Evolutionary conservation across 2,329 filamentous ascomycete genomes (phyloP), one percentile per base, ranked within the genome.

Genomic region (Fusarium incarnatum): DNA sequence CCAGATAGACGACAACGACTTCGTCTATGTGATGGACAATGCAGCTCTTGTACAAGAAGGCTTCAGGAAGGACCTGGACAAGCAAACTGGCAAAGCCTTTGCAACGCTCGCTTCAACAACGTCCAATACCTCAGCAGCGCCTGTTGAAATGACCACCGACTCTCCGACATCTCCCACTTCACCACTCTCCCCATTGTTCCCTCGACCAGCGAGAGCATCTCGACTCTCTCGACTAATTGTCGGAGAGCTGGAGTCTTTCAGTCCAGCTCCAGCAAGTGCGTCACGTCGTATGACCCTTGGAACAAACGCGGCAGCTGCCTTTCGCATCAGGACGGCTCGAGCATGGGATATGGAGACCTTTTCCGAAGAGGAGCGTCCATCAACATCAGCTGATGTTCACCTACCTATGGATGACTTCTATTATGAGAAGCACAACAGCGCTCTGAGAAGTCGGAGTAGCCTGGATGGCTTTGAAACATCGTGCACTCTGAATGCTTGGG

Each of bases 1-100:
- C 0, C 92, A 95, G 70, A 95, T 98, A 12, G 78, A 81, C 7
- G 81, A 88, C 0, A 78, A 89, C 0, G 94, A 98, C 68, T 94
- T 91, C 67, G 86, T 97, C 0, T 97, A 94, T 71, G 86, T 97
- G 13, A 82, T 98, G 77, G 91, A 95, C 32, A 81, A 89, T 13
- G 91, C 92, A 0, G 77, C 77, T 0, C 82, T 97, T 1, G 86
- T 91, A 0, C 88, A 94, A 73, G 83, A 92, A 71, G 95, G 94
- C 0, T 87, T 88, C 64, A 86, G 88, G 25, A 82, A 81, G 45
- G 82, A 87, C 3, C 78, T 95, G 8, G 83, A 85, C 23, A 76
- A 77, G 18, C 78, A 83, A 25, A 67, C 72, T 23, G 77, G 76
- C 8, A 84, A 86, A 3, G 73, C 82, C 0, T 88, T 91, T 73